Evolutionary conservation across 805 yeast genomes (phyloP).

Genomic region (Sugiyamaella floridensis): DNA sequence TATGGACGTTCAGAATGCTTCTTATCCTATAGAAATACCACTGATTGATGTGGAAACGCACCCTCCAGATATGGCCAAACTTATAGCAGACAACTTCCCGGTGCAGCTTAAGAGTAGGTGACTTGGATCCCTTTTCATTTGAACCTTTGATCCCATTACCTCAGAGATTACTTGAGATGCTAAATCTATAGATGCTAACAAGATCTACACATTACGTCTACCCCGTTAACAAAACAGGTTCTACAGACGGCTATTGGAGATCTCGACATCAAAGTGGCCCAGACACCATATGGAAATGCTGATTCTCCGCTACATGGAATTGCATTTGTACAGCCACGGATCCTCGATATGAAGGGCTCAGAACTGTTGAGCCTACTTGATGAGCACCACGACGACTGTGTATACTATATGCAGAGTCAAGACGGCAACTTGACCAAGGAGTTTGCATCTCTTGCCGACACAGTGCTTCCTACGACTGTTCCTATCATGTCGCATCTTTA

Average conservation of each 20-base stretch:
- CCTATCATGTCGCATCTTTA: background rate
- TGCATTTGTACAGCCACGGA: conserved; percentile 30
- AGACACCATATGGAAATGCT: conserved; percentile 34
- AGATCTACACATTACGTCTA: no score
- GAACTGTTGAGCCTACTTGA: conserved; percentile 21
- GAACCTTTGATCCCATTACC: no score
- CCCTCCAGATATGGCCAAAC: conserved; percentile 6
- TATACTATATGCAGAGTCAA: conserved; percentile 34
- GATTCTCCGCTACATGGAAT: conserved; percentile 30
- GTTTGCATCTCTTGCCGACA: conserved; percentile 21
- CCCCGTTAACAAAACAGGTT: background rate
- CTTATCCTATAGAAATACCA: conserved; percentile 13
- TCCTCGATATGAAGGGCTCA: conserved; percentile 18
- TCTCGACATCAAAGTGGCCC: conserved; percentile 23
- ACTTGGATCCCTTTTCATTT: no score
- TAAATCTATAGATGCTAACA: no score
- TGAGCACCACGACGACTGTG: conserved; percentile 4
- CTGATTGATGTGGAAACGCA: conserved; percentile 1
- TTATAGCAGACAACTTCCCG: conserved; percentile 16
- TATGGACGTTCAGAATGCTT: conserved; percentile 20
- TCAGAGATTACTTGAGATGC: no score
- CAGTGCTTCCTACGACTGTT: conserved; percentile 11
- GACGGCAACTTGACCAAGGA: conserved; percentile 30
- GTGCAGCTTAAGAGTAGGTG: conserved; percentile 6
- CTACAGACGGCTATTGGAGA: conserved; percentile 4